Evolutionary conservation across 108 stramenopile genomes (phyloP).

Genomic region (Pelagomonas calceolata): DNA sequence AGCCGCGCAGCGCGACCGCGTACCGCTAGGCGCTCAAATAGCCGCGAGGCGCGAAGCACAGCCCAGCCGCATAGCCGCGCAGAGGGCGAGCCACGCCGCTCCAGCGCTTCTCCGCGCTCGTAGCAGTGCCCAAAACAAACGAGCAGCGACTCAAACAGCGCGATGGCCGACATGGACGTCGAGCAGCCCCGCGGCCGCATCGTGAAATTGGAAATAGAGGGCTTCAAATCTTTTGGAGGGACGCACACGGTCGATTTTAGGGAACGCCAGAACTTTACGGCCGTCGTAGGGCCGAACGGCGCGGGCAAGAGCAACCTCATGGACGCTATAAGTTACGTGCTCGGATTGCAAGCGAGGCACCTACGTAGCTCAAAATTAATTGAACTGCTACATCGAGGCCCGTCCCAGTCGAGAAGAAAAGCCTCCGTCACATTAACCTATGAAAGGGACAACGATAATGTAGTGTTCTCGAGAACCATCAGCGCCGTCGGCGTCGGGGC

Average conservation of each 20-base stretch:
- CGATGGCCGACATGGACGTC: too few species aligned
- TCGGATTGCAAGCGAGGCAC: constrained; percentile 88
- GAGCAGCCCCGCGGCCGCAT: neutral
- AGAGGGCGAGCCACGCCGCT: too few species aligned
- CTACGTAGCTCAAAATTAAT: constrained; percentile 77
- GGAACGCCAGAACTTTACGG: constrained; percentile 87
- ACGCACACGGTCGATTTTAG: constrained; percentile 86
- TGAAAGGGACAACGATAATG: constrained; percentile 34
- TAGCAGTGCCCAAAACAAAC: too few species aligned
- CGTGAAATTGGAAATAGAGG: constrained; percentile 69
- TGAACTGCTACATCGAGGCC: constrained; percentile 62
- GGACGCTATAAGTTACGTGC: constrained; percentile 90
- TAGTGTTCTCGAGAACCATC: constrained; percentile 72
- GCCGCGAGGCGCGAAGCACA: too few species aligned
- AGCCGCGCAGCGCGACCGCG: too few species aligned
- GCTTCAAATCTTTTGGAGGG: constrained; percentile 98
- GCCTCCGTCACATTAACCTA: neutral
- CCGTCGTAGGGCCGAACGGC: constrained; percentile 95
- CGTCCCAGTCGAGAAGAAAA: neutral
- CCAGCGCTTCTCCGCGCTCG: too few species aligned
- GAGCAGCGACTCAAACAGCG: too few species aligned
- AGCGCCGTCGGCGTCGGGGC: constrained; percentile 61
- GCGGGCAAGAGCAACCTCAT: constrained; percentile 74
- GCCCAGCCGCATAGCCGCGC: too few species aligned
- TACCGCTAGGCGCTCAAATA: too few species aligned